Percentiles rank a stretch among this genome's conserved stretches.
phyloP scores from a whole-genome alignment of 345 rosid species.

The Hibiscus trionum region DNA sequence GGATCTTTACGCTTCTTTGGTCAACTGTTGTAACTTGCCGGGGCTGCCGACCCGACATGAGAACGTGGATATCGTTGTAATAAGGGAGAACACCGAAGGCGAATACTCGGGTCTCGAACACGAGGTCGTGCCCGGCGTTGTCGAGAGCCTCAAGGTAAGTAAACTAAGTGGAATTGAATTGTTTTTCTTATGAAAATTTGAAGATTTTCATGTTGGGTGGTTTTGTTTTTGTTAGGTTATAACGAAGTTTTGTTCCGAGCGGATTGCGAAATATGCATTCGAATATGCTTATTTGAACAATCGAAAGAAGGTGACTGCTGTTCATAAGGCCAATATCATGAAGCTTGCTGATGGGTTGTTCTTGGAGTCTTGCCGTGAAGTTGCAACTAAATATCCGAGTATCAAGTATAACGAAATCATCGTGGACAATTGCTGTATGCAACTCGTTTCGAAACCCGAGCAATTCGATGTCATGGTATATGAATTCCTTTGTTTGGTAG shows the following conservation, averaged over 20 bases:
- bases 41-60: constrained; percentile 88
- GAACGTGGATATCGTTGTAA: constrained; percentile 83
- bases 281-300: constrained; percentile 42
- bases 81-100: constrained; percentile 96
- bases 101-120: constrained; percentile 93
- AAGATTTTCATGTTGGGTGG: background rate
- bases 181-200: background rate
- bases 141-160: constrained; percentile 88
- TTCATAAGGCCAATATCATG: background rate
- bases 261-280: constrained; percentile 93
- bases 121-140: constrained; percentile 96
- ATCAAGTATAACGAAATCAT: constrained; percentile 86
- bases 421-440: constrained; percentile 98
- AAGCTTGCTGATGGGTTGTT: constrained; percentile 53
- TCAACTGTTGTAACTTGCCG: constrained; percentile 73
- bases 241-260: constrained; percentile 96
- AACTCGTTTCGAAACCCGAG: constrained; percentile 96
- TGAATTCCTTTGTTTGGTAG: background rate
- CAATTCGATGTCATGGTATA: constrained; percentile 96
- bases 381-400: constrained; percentile 79
- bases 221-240: constrained; percentile 48
- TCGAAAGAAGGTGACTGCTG: constrained; percentile 1
- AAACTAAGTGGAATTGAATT: background rate
- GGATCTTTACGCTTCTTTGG: constrained; percentile 88
- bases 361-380: constrained; percentile 94